A percentile compares a stretch with the other conserved stretches of the same genome.
These are phyloP conservation scores for Hortiboletus campestris DNA, from an alignment of 768 basidiomycete genomes.

Conservation along the genomic window DNA sequence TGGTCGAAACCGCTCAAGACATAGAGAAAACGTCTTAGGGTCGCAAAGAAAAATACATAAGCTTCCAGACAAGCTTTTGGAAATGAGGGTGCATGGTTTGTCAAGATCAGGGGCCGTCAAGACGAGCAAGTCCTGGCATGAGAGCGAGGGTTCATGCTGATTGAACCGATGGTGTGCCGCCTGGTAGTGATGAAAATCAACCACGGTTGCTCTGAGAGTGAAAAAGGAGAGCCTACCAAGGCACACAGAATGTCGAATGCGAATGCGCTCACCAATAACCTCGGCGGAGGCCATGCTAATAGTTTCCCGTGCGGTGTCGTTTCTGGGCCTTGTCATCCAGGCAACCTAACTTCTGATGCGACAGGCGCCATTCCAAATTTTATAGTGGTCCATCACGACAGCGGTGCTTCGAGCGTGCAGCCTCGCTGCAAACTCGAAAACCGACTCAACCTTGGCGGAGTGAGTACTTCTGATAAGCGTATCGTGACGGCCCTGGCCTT, in stretches of 20 bases:
- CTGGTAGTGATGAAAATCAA: background rate
- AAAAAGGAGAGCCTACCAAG: slow-evolving; percentile 9
- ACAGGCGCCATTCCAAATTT: no score
- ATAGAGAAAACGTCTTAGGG: no score
- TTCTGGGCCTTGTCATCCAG: no score
- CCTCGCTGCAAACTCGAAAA: no score
- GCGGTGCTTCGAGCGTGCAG: no score
- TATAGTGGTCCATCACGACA: no score
- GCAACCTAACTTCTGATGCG: no score
- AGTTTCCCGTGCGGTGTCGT: no score
- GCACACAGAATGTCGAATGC: slow-evolving; percentile 17
- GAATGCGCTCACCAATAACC: background rate
- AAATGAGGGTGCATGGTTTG: slow-evolving; percentile 5
- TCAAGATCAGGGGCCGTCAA: slow-evolving; percentile 14
- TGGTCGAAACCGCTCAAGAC: slow-evolving; percentile 3
- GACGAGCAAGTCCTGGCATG: slow-evolving; percentile 14
- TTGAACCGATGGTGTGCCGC: slow-evolving; percentile 18
- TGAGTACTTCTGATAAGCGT: no score
- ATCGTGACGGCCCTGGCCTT: no score
- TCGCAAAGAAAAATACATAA: slow-evolving; percentile 18
- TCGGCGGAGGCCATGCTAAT: no score
- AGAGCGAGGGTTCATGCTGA: slow-evolving; percentile 14
- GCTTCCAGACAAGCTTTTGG: slow-evolving; percentile 3
- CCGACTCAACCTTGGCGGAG: no score
- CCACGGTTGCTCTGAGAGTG: background rate